Conservation (phyloP, 1,139 yeast species). For the Magnusiomyces suaveolens region DNA sequence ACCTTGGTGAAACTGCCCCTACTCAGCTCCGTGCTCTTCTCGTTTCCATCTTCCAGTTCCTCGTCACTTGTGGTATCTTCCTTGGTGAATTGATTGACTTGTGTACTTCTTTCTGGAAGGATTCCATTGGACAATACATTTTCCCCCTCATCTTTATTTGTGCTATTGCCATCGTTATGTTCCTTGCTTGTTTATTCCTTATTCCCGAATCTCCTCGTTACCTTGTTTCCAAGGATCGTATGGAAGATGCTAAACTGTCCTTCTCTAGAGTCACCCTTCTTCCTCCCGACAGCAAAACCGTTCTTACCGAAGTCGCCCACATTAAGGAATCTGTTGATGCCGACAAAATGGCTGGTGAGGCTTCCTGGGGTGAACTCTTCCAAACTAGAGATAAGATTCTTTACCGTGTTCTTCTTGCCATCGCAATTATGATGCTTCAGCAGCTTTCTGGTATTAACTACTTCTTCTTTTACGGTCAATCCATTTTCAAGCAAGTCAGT, state of each 20-base stretch:
- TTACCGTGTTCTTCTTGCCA: conserved; percentile 56
- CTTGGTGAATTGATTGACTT: conserved; percentile 59
- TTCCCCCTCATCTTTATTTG: conserved; percentile 44
- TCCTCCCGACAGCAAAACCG: conserved; percentile 50
- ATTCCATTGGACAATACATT: conserved; percentile 49
- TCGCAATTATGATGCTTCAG: conserved; percentile 58
- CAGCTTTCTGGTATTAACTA: conserved; percentile 76
- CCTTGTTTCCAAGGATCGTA: conserved; percentile 44
- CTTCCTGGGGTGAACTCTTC: conserved; percentile 56
- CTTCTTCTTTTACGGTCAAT: conserved; percentile 74
- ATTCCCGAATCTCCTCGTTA: conserved; percentile 73
- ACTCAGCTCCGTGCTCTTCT: conserved; percentile 57
- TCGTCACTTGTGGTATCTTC: conserved; percentile 60
- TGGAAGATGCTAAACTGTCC: conserved; percentile 52
- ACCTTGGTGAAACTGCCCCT: conserved; percentile 65
- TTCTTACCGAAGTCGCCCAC: conserved; percentile 48
- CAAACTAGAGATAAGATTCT: conserved; percentile 60
- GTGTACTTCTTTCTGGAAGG: conserved; percentile 45
- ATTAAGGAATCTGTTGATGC: conserved; percentile 56
- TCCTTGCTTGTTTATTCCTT: conserved; percentile 19
- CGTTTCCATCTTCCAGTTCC: conserved; percentile 59
- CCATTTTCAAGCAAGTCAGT: conserved; percentile 69
- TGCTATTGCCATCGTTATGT: conserved; percentile 38
- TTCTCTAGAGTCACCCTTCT: conserved; percentile 56
- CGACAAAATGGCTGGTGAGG: conserved; percentile 55